Evolutionary conservation across 768 basidiomycete species (phyloP), one percentile per base, ranked within the genome.

Genomic region (Termitomyces sp.): DNA sequence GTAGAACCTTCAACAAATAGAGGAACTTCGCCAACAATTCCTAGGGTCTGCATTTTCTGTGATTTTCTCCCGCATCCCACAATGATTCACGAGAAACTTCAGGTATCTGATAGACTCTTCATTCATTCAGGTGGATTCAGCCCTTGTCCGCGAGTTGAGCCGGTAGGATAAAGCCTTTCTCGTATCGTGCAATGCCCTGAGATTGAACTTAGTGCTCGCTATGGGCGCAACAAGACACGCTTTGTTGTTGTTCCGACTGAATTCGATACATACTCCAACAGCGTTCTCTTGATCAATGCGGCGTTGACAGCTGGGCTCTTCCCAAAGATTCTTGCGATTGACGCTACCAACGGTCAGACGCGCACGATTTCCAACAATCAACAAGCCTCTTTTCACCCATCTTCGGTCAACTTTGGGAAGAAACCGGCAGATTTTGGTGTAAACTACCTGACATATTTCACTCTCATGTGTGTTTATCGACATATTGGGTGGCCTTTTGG

Each of bases 1-100:
- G 54, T 57, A 93, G 86, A 98, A 94, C 67, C 75, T 99, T 51
- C 87, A 93, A 72, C 94, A 97, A 71, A 96, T 99, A 32, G 96
- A 98, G 70, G 96, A 98, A 67, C 79, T 98, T 36, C 85, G 95
- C 30, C 93, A 94, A 66, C 96, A 99, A 68, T 84, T 92, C 60
- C 74, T 93, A 55, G 85, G 87, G 79, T 90, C 30, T 44, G 40
- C 36, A 52, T n/a, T 5, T 20, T 22, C 20, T n/a, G 14, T 32
- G 22, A 13, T 20, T 11, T 32, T 13, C 1, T 32, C 36, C 18
- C 1, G 26, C 24, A 26, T 10, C 46, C 62, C 49, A 41, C 63
- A 54, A 49, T 33, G 18, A 50, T 50, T 44, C 50, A 62, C 18
- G 44, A 50, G 10, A 30, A 30, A 41, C 14, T 52, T 43, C 50